Conservation (phyloP, 2,329 filamentous ascomycete species). For the Ustilaginoidea virens region DNA sequence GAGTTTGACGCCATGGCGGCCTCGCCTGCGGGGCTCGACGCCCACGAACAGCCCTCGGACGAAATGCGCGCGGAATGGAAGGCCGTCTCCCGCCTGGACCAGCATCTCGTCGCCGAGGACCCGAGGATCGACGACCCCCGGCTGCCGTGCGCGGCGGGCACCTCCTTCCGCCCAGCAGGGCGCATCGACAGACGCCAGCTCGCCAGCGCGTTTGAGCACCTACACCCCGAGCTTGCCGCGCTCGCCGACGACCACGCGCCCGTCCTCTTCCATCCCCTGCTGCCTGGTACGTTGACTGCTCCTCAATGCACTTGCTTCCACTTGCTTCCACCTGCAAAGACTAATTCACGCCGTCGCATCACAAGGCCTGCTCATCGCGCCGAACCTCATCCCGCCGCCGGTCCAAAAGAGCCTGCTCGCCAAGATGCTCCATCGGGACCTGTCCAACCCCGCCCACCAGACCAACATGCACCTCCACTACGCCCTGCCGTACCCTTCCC, state of each 20-base stretch:
- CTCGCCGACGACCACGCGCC: slow-evolving; percentile 23
- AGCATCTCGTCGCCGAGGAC: slow-evolving; percentile 33
- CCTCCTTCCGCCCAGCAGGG: slow-evolving; percentile 7
- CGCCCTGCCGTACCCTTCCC: slow-evolving; percentile 41
- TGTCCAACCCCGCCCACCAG: slow-evolving; percentile 57
- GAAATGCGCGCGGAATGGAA: slow-evolving; percentile 61
- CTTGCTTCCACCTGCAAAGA: neutral
- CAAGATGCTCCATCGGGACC: slow-evolving; percentile 60
- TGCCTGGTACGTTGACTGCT: slow-evolving; percentile 60
- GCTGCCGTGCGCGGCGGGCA: no score
- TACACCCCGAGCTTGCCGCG: slow-evolving; percentile 19
- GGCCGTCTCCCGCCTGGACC: slow-evolving; percentile 46
- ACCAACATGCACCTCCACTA: slow-evolving; percentile 89
- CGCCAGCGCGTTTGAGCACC: slow-evolving; percentile 15
- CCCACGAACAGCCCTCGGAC: slow-evolving; percentile 63
- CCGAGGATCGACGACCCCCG: slow-evolving; percentile 42
- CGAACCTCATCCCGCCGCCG: slow-evolving; percentile 52
- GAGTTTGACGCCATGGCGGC: slow-evolving; percentile 10
- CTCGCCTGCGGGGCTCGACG: slow-evolving; percentile 40
- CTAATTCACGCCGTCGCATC: neutral
- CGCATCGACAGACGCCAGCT: neutral
- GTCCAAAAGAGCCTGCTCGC: slow-evolving; percentile 58
- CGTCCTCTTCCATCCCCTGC: slow-evolving; percentile 47
- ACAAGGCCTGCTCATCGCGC: slow-evolving; percentile 64
- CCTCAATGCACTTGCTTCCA: neutral